These are phyloP conservation scores for Omphalotus guepiniiformis DNA, from an alignment of 768 basidiomycete genomes.

Conservation along the genomic window DNA sequence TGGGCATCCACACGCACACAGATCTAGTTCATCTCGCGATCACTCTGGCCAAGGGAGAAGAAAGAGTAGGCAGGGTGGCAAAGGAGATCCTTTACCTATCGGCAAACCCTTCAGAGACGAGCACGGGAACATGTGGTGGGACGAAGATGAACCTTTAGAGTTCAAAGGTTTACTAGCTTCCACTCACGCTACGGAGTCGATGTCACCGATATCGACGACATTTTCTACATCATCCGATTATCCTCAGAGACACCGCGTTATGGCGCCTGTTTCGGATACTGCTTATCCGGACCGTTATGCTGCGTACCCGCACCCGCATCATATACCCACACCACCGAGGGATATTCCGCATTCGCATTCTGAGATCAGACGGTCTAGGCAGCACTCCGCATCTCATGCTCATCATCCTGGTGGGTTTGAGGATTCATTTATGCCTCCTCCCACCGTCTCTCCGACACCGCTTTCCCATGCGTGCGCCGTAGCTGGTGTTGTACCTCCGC, in stretches of 20 bases:
- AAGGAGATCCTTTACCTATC: conserved; percentile 11
- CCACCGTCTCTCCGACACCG: neutral
- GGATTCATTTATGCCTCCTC: conserved; percentile 1
- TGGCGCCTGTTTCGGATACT: neutral
- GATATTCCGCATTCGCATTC: neutral
- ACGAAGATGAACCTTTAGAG: conserved; percentile 42
- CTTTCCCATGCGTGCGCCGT: too few relatives aligned
- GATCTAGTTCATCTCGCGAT: neutral
- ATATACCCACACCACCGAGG: too few relatives aligned
- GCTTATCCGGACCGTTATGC: too few relatives aligned
- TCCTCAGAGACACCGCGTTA: neutral
- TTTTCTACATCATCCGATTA: neutral
- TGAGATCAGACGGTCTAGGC: neutral
- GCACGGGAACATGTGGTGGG: conserved; percentile 39
- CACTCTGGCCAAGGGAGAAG: neutral
- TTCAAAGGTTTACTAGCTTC: conserved; percentile 34
- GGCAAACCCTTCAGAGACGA: conserved; percentile 35
- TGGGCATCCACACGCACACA: neutral
- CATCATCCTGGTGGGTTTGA: conserved; percentile 4
- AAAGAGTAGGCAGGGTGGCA: neutral
- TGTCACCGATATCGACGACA: neutral
- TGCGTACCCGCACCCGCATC: too few relatives aligned
- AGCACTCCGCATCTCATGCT: neutral
- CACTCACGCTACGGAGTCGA: neutral
- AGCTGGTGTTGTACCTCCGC: neutral